Evolutionary conservation across 2,329 filamentous ascomycete genomes (phyloP), one percentile per base, ranked within the genome.

Genomic region (Chaetomium sp.): DNA sequence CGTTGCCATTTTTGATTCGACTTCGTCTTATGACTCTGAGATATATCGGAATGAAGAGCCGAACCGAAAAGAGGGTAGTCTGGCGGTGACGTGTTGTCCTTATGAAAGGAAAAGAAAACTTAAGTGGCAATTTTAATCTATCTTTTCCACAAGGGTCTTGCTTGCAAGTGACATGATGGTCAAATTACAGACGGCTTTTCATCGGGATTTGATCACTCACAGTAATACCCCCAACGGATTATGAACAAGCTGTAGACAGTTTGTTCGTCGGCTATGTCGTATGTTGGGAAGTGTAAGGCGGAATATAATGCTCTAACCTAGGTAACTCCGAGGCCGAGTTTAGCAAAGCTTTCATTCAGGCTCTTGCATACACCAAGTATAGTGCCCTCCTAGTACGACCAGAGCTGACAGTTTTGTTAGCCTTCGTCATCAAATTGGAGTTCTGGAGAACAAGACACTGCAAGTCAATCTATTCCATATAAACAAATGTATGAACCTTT

Each of bases 301-400:
- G 19, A 27, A 27, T 27, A 27, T 27, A 27, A 3, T 27, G 19
- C 19, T 27, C 19, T 27, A 27, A 27, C 19, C 19, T 27, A 27
- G 19, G 19, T 27, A 27, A 52, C 54, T 49, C 53, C 49, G 49
- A 56, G 52, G 54, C 49, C 54, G 49, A 52, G 46, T 34, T 53
- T 49, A 14, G 32, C 12, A 46, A 45, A 5, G 19, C 19, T 2
- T 27, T 27, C 3, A 12, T 27, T 50, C 38, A 49, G 49, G 44
- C 33, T 52, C 37, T 35, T 14, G 34, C 19, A 27, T 27, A 27
- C 19, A 27, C 19, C 19, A 27, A 27, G 19, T 27, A 27, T 27
- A 2, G 3, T 27, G 19, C 19, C 19, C 19, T 27, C 19, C 19
- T 27, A 27, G 19, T 27, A 27, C 19, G 19, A 27, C 19, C 19